These are phyloP conservation scores for Myrica gale DNA, from an alignment of 306 rosid species.

Conservation along the genomic window DNA sequence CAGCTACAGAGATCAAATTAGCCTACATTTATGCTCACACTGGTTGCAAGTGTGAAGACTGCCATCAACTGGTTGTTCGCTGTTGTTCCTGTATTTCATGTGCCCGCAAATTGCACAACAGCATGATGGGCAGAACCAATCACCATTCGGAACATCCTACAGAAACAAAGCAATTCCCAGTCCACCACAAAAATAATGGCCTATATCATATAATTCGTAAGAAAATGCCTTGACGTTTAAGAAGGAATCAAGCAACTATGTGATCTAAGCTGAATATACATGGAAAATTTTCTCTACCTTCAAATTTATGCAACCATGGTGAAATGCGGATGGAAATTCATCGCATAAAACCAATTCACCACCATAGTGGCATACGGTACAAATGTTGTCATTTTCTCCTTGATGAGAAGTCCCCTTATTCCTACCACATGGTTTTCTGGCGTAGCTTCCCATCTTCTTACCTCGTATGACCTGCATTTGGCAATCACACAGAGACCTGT, in stretches of 20 bases:
- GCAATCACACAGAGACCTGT: conserved; percentile 52
- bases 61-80: conserved; percentile 28
- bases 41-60: conserved; percentile 55
- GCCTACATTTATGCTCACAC: conserved; percentile 74
- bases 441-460: neutral
- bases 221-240: neutral
- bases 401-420: neutral
- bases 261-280: too few species aligned
- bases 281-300: conserved; percentile 39
- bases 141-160: conserved; percentile 74
- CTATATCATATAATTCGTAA: conserved; percentile 20
- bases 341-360: conserved; percentile 82
- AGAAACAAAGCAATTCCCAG: neutral
- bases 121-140: conserved; percentile 91
- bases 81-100: conserved; percentile 32
- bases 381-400: conserved; percentile 56
- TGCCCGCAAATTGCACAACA: conserved; percentile 61
- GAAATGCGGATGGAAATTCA: conserved; percentile 75
- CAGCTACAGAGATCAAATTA: neutral
- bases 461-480: conserved; percentile 19
- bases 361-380: conserved; percentile 78
- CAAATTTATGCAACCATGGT: conserved; percentile 62
- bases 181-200: conserved; percentile 23
- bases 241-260: neutral
- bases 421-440: neutral